Evolutionary conservation across 345 rosid species (phyloP).

Genomic region (Populus nigra): DNA sequence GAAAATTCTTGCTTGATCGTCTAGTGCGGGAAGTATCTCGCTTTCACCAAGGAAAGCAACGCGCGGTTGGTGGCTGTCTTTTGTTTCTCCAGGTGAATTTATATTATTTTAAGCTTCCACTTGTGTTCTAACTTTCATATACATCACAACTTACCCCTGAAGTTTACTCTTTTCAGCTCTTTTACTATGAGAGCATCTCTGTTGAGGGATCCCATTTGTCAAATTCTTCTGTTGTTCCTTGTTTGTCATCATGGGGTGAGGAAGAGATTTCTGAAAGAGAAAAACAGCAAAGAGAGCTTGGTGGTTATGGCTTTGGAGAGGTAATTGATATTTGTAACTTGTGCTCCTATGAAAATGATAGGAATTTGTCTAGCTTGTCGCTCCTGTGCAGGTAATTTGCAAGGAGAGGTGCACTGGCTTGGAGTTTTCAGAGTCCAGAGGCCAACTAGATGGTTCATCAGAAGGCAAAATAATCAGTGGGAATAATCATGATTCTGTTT

Average conservation of each 20-base stretch:
- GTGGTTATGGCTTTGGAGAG: constrained; percentile 50
- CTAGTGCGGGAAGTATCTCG: constrained; percentile 47
- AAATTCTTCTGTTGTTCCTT: constrained; percentile 19
- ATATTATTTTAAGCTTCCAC: neutral
- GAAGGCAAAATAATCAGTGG: constrained; percentile 11
- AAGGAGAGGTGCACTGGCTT: constrained; percentile 23
- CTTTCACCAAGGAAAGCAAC: constrained; percentile 47
- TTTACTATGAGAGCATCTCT: constrained; percentile 42
- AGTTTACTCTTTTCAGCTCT: constrained; percentile 28
- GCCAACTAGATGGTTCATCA: constrained; percentile 17
- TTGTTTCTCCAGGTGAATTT: constrained; percentile 44
- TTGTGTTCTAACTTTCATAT: neutral
- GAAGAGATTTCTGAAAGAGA: constrained; percentile 50
- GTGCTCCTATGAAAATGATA: neutral
- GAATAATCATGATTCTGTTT: constrained; percentile 8
- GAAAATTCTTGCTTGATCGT: constrained; percentile 47
- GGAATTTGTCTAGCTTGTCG: constrained; percentile 15
- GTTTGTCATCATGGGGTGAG: constrained; percentile 48
- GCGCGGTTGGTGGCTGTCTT: constrained; percentile 51
- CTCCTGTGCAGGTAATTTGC: constrained; percentile 32
- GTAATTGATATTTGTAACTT: constrained; percentile 18
- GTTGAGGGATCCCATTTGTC: constrained; percentile 31
- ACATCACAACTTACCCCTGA: constrained; percentile 9
- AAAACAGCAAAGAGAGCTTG: constrained; percentile 43
- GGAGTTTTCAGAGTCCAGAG: constrained; percentile 19